Percentiles rank a stretch among this genome's conserved stretches.
Conservation (phyloP, 129 eudicot genomes). For the Chrysanthemum lavandulifolium region DNA sequence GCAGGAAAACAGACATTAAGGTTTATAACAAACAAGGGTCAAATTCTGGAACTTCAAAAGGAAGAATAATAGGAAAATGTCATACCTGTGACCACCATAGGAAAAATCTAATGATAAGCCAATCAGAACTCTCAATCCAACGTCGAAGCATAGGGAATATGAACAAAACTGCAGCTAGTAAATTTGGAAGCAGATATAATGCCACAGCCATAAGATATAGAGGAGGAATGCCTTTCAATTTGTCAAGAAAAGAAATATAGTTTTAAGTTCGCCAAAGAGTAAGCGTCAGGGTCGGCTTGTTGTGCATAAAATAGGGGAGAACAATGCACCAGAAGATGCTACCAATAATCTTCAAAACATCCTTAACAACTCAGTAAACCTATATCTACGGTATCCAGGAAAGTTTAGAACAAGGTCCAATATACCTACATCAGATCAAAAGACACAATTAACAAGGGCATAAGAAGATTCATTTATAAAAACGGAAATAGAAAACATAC, state of each 20-base stretch:
- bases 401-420: slow-evolving; percentile 78
- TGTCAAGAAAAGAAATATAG: slow-evolving; percentile 50
- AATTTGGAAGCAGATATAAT: slow-evolving; percentile 75
- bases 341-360: slow-evolving; percentile 64
- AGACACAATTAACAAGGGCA: background rate
- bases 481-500: slow-evolving; percentile 39
- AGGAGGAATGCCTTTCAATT: slow-evolving; percentile 72
- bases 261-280: slow-evolving; percentile 35
- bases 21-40: background rate
- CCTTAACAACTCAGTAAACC: slow-evolving; percentile 65
- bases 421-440: slow-evolving; percentile 49
- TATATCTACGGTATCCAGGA: slow-evolving; percentile 82
- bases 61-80: slow-evolving; percentile 17
- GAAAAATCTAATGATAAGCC: slow-evolving; percentile 80
- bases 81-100: slow-evolving; percentile 99
- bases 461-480: background rate
- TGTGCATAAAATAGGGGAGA: slow-evolving; percentile 68
- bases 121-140: slow-evolving; percentile 92
- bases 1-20: slow-evolving; percentile 34
- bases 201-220: slow-evolving; percentile 74
- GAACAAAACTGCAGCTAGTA: slow-evolving; percentile 65
- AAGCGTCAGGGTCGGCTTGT: slow-evolving; percentile 35
- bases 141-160: slow-evolving; percentile 95
- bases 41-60: slow-evolving; percentile 1
- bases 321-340: slow-evolving; percentile 73